These are phyloP conservation scores for Hemileia vastatrix DNA, from an alignment of 1,284 basidiomycete genomes.

Conservation along the genomic window DNA sequence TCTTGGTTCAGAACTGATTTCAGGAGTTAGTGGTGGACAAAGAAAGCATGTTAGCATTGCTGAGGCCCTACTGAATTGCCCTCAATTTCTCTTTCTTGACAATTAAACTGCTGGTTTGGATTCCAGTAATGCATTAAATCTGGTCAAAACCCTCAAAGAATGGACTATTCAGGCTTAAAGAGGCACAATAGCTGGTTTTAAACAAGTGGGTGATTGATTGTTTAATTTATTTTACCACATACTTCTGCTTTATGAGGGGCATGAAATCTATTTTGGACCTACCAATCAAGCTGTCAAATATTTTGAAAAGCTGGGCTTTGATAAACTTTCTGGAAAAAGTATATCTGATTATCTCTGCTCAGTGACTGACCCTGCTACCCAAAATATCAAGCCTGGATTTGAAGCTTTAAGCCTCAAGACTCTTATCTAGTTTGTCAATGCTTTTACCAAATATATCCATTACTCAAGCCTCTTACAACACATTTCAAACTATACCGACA, in stretches of 20 bases:
- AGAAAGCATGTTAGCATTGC: conserved; percentile 17
- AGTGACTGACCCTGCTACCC: conserved; percentile 15
- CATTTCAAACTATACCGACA: conserved; percentile 11
- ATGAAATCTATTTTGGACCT: conserved; percentile 21
- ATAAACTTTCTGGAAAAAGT: background rate
- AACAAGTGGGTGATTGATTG: conserved; percentile 12
- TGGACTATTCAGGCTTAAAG: conserved; percentile 12
- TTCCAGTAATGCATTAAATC: conserved; percentile 13
- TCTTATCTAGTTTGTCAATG: conserved; percentile 12
- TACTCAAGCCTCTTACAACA: conserved; percentile 8
- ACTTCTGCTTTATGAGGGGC: conserved; percentile 16
- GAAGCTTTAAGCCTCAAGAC: background rate
- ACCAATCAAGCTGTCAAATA: conserved; percentile 9
- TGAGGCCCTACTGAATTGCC: conserved; percentile 5
- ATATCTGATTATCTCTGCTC: conserved; percentile 21
- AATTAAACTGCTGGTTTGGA: conserved; percentile 20
- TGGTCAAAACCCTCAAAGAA: conserved; percentile 19
- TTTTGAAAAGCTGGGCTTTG: conserved; percentile 15
- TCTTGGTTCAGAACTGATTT: conserved; percentile 11
- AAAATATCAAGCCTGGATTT: background rate
- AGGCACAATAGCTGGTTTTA: conserved; percentile 5
- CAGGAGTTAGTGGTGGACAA: conserved; percentile 20
- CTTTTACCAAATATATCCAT: conserved; percentile 6
- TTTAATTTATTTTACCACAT: conserved; percentile 17
- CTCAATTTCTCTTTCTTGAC: conserved; percentile 15